Conservation (phyloP, 345 rosid genomes). For the Gossypium bickii region DNA sequence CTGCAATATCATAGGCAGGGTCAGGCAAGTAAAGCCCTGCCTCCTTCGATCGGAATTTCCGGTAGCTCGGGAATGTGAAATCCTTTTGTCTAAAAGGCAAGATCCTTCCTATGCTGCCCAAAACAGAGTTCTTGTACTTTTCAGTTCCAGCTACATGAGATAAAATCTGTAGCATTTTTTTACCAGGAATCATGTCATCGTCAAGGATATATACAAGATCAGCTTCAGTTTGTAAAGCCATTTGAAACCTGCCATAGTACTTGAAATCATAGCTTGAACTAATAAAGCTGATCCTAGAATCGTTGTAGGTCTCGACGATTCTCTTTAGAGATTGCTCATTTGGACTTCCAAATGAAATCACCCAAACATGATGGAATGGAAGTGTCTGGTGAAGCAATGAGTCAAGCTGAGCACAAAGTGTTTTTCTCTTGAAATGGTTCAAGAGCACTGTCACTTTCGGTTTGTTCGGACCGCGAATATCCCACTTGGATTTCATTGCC, state of each 20-base stretch:
- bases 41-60: constrained; percentile 86
- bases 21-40: constrained; percentile 96
- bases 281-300: constrained; percentile 82
- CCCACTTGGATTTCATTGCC: constrained; percentile 88
- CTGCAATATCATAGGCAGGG: constrained; percentile 88
- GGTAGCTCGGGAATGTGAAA: constrained; percentile 85
- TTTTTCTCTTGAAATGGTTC: constrained; percentile 94
- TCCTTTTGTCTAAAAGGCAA: constrained; percentile 91
- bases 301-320: constrained; percentile 76
- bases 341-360: constrained; percentile 80
- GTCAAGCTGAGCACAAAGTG: constrained; percentile 89
- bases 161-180: constrained; percentile 83
- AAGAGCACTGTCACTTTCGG: constrained; percentile 83
- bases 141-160: constrained; percentile 89
- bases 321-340: constrained; percentile 63
- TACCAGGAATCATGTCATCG: constrained; percentile 97
- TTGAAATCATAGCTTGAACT: constrained; percentile 90
- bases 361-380: constrained; percentile 93
- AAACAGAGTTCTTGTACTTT: constrained; percentile 81
- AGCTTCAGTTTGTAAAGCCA: constrained; percentile 88
- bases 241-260: constrained; percentile 96
- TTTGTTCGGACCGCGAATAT: constrained; percentile 43
- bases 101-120: constrained; percentile 93
- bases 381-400: constrained; percentile 79
- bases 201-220: constrained; percentile 83